Evolutionary conservation across 2,329 filamentous ascomycete species (phyloP), one percentile per base, ranked within the genome.

Genomic region (Beauveria sp.): DNA sequence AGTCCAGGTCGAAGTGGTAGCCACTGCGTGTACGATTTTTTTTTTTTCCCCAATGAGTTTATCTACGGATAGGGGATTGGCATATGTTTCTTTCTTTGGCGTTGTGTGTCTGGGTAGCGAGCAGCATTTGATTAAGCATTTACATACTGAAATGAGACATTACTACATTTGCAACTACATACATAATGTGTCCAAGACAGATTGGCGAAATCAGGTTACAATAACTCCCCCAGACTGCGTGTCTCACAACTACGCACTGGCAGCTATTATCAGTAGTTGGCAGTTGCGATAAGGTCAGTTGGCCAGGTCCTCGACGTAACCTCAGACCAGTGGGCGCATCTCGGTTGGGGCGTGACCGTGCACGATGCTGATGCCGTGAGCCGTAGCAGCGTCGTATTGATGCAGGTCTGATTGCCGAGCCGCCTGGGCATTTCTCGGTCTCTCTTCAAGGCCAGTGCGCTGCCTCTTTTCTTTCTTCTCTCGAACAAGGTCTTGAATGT

Each of bases 311-410:
- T 16, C 37, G 12, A 30, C 16, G 28, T 43, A 40, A 37, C 53
- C 16, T 20, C 52, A 48, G 46, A 22, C 40, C 40, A 5, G 30
- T 37, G 41, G n/a, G 28, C 28, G 28, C 18, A 37, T 47, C 43
- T 47, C 12, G 43, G 20, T 46, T 3, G 22, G 24, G 22, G 30
- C 44, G 20, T 52, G 48, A 37, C 24, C 9, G 48, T 12, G 51
- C 51, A 14, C 16, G 48, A 52, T 52, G 48, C 48, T 41, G 55
- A 57, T 57, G 55, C 55, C 55, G 55, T 57, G 44, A 48, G 55
- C 55, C 44, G 55, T 57, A 24, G 43, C 40, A 57, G 43, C n/a
- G 55, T 57, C 9, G 55, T 44, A 57, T 28, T 26, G 41, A 47
- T 47, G 28, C 53, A 55, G 40, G 41, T 54, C 34, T 37, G 34